Conservation (phyloP, 176 grass and related monocot genomes). For the Secale cereale region DNA sequence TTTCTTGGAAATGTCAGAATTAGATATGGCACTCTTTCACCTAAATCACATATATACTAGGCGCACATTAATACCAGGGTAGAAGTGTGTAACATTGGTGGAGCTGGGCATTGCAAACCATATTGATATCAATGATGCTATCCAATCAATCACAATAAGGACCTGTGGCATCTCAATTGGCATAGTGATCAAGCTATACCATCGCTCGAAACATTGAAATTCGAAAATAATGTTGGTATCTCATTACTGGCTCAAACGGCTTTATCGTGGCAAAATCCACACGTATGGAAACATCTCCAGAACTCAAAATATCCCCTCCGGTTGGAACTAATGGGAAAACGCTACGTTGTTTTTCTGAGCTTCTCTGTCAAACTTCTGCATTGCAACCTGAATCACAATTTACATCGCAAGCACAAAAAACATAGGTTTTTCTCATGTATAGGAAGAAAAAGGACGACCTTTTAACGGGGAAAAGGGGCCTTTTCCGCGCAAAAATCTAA, state of each 20-base stretch:
- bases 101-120: neutral
- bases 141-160: neutral
- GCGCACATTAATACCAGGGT: neutral
- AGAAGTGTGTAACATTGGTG: neutral
- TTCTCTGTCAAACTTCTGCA: neutral
- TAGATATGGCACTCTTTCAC: neutral
- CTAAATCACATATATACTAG: neutral
- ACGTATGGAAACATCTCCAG: neutral
- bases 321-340: neutral
- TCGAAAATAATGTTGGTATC: neutral
- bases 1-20: neutral
- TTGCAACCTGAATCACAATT: constrained; percentile 1
- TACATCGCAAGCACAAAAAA: neutral
- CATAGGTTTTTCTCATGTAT: neutral
- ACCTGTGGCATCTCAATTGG: neutral
- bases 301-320: neutral
- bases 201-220: neutral
- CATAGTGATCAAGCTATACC: neutral
- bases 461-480: neutral
- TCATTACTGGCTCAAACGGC: neutral
- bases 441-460: neutral
- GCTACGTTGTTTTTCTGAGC: neutral
- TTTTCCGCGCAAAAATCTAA: constrained; percentile 1
- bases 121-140: neutral
- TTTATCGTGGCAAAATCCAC: neutral